Evolutionary conservation across 2,329 filamentous ascomycete species (phyloP).

Genomic region (Colletotrichum sp.): DNA sequence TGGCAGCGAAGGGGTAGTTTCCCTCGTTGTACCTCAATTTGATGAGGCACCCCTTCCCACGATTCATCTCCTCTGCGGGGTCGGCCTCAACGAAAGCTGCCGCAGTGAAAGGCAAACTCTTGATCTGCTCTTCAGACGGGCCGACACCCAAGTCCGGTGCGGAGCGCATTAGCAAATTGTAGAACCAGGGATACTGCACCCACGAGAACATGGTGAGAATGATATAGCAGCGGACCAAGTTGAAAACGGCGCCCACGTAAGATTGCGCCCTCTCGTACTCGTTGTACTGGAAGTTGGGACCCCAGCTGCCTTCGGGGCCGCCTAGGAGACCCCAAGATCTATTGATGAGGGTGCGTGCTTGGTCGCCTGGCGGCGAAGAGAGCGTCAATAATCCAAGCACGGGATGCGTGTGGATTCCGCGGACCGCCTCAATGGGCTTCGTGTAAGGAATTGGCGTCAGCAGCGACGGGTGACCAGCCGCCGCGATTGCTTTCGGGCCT

Average conservation of each 20-base stretch:
- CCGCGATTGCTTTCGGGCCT: background rate
- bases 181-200: background rate
- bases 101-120: background rate
- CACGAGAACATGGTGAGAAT: background rate
- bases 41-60: background rate
- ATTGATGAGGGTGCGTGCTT: background rate
- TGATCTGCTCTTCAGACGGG: background rate
- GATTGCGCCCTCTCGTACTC: background rate
- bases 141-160: background rate
- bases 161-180: background rate
- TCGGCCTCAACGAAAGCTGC: background rate
- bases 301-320: background rate
- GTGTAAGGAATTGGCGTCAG: background rate
- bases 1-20: background rate
- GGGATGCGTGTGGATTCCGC: background rate
- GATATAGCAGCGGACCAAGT: background rate
- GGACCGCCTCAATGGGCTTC: background rate
- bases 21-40: background rate
- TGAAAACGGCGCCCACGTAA: background rate
- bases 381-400: background rate
- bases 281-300: background rate
- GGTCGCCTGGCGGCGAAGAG: background rate
- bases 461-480: background rate
- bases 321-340: background rate
- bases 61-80: background rate